Base-by-base conservation (phyloP, 2,329 filamentous ascomycete genomes). In the Penicillium palitans region DNA sequence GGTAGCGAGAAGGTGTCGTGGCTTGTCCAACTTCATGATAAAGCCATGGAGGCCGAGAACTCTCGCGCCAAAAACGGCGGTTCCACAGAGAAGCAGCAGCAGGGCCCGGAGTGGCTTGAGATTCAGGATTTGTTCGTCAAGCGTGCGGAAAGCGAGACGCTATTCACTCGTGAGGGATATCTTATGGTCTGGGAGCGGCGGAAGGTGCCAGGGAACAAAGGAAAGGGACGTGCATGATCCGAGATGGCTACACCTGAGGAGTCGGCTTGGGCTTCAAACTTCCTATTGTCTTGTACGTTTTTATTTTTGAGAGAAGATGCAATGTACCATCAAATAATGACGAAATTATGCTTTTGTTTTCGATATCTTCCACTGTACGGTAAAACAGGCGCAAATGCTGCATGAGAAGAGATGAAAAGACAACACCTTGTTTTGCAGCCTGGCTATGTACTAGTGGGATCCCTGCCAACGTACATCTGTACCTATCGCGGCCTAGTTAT, bases 91-190 rank as follows among this genome's bases (percentile, higher is more conserved):
- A 66, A 67, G 17, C 73, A 74, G 47, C 70, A 74, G 55, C 72
- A 72, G 37, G 69, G 88, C 24, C 89, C 90, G 35, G 90, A 96
- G 73, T 99, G 95, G 95, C 85, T 96, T 53, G 90, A 96, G 58
- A 89, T 93, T 56, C 95, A 99, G 79, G 95, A 99, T 78, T 74
- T 99, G 65, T 97, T 89, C 72, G 93, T 99, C 7, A 90, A 97
- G 72, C 88, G 88, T 75, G 90, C 95, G 21, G 89, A 93, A 76
- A 90, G 86, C 62, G 93, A 99, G 80, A 84, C 96, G 67, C 74
- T 99, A 64, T 96, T 96, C 70, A 89, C 96, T 0, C 91, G 93
- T 52, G 95, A 99, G 82, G 90, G 90, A 56, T 98, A 98, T 80
- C 78, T 98, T 58, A 96, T 98, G 84, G 86, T 99, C 45, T 98